Evolutionary conservation across 768 basidiomycete genomes (phyloP), one percentile per base, ranked within the genome.

Genomic region (Trichaptum fuscoviolaceum): DNA sequence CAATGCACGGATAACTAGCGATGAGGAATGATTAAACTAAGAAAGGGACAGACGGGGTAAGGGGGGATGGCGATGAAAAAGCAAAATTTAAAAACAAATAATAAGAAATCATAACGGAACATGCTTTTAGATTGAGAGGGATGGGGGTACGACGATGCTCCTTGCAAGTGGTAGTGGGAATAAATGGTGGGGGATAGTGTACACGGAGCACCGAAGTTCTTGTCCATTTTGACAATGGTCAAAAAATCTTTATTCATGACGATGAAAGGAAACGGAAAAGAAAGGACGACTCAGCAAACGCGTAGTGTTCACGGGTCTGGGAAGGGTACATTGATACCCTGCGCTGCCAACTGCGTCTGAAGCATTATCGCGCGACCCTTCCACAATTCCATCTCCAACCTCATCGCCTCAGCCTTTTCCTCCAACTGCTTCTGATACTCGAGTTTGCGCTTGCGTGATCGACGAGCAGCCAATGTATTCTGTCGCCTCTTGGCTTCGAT

Each of bases 401-500:
- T 84, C 71, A 87, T 77, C 34, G 71, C 77, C 66, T 85, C 83
- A 62, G 87, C 76, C 7, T 71, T 78, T 24, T 84, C 79, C 77
- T 93, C 88, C 62, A 95, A 78, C 65, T 84, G 81, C 64, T 84
- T 81, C 70, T 89, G 83, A 69, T 93, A 85, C 73, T 85, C 83
- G 57, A 87, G 75, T 80, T 92, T 94, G 66, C 91, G 83, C 79
- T 84, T 85, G 23, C 94, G 83, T 72, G 87, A 90, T 34, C 90
- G 84, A 1, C 94, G 85, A 7, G 95, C 95, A 0, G 94, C 93
- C 5, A 94, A 76, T 1, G 94, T 95, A 70, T 96, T 96, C 77
- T 89, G 87, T 9, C 88, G 83, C 34, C 94, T 85, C 80, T 94
- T 95, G 58, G 83, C 84, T 71, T 87, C 89, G 69, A 91, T 91